These are phyloP conservation scores for Zopfia rhizophila DNA, from an alignment of 2,329 filamentous ascomycete genomes.

Conservation along the genomic window DNA sequence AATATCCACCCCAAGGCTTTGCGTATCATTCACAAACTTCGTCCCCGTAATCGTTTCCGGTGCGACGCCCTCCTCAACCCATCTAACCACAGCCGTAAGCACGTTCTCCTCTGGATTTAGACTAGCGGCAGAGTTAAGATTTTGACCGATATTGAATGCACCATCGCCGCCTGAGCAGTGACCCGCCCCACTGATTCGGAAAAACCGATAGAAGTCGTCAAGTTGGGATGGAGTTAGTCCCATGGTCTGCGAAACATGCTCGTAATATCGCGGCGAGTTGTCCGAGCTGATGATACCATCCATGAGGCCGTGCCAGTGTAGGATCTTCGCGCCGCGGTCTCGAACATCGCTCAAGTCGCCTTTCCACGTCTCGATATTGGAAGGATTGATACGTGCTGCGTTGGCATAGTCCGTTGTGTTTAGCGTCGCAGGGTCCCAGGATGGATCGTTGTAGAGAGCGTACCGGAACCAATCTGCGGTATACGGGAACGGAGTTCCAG, in stretches of 20 bases:
- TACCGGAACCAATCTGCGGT: conserved; percentile 61
- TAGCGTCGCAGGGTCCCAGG: conserved; percentile 54
- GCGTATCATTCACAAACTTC: conserved; percentile 42
- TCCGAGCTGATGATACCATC: conserved; percentile 58
- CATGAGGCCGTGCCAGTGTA: conserved; percentile 58
- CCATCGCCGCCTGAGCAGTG: conserved; percentile 63
- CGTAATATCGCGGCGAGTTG: conserved; percentile 61
- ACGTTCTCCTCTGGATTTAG: conserved; percentile 56
- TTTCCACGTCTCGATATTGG: conserved; percentile 53
- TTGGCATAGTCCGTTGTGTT: conserved; percentile 54
- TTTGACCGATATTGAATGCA: conserved; percentile 51
- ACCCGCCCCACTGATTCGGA: conserved; percentile 63
- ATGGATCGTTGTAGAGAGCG: conserved; percentile 58
- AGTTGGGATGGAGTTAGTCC: conserved; percentile 41
- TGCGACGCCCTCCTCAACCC: conserved; percentile 57
- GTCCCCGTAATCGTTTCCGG: conserved; percentile 53
- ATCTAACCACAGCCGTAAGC: conserved; percentile 59
- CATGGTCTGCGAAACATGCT: conserved; percentile 60
- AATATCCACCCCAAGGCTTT: conserved; percentile 41
- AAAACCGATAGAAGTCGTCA: conserved; percentile 62
- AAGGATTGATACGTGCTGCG: conserved; percentile 50
- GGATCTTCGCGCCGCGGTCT: conserved; percentile 56
- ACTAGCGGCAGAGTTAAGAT: conserved; percentile 26
- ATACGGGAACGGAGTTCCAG: conserved; percentile 55
- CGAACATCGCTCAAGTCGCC: conserved; percentile 52